These are phyloP conservation scores for Ophiobolus disseminans DNA, from an alignment of 2,329 filamentous ascomycete genomes.

Conservation along the genomic window DNA sequence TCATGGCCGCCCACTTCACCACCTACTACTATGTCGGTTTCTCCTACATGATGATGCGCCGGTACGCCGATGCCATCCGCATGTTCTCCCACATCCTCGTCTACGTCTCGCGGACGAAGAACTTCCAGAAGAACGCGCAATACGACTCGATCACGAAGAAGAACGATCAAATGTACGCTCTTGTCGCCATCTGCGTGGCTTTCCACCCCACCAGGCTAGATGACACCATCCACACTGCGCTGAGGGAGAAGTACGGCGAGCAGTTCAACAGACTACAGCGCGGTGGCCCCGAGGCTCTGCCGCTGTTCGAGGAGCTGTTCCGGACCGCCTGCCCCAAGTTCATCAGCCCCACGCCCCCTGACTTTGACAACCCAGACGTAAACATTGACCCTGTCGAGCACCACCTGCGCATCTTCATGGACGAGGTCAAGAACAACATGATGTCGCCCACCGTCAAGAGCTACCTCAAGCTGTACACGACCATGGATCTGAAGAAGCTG, in stretches of 20 bases:
- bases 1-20: constrained; percentile 99
- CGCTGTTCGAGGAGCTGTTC: constrained; percentile 98
- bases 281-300: constrained; percentile 91
- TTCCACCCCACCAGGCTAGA: constrained; percentile 97
- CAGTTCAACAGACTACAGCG: constrained; percentile 96
- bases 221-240: constrained; percentile 97
- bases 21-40: constrained; percentile 99
- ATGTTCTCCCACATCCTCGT: constrained; percentile 99
- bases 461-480: constrained; percentile 98
- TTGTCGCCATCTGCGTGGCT: constrained; percentile 98
- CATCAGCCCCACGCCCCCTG: constrained; percentile 94
- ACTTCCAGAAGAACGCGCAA: constrained; percentile 99
- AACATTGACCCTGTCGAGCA: constrained; percentile 98
- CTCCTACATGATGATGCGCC: constrained; percentile 99
- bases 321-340: constrained; percentile 98
- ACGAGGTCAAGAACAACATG: constrained; percentile 99
- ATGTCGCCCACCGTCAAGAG: constrained; percentile 97
- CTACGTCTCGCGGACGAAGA: constrained; percentile 98
- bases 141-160: constrained; percentile 99
- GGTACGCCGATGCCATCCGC: constrained; percentile 98
- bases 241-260: constrained; percentile 99
- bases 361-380: constrained; percentile 95
- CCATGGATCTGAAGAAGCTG: constrained; percentile 98
- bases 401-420: constrained; percentile 98
- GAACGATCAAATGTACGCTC: constrained; percentile 99